Percentiles rank a stretch among this genome's conserved stretches.
Conservation (phyloP, 179 eudicot species). For the Nepenthes alata region DNA sequence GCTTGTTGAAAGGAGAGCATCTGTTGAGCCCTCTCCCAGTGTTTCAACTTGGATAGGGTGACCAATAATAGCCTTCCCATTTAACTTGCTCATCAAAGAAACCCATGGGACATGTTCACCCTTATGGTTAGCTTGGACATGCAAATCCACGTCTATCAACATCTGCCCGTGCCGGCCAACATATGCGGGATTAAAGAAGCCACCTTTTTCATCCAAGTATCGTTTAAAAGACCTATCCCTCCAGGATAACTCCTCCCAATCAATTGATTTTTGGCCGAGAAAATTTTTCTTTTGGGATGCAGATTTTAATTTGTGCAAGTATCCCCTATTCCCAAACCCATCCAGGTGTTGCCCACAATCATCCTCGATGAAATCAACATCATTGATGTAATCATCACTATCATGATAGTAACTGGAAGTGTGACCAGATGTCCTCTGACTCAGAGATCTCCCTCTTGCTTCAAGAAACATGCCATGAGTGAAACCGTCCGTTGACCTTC, state of each 20-base stretch:
- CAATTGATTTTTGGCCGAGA: slow-evolving; percentile 16
- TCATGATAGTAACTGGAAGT: slow-evolving; percentile 25
- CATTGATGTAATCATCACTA: slow-evolving; percentile 21
- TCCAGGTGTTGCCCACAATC: slow-evolving; percentile 20
- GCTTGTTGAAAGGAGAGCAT: slow-evolving; percentile 28
- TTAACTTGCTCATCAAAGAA: slow-evolving; percentile 77
- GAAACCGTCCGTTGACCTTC: slow-evolving; percentile 30
- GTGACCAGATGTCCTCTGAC: slow-evolving; percentile 13
- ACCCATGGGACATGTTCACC: slow-evolving; percentile 84
- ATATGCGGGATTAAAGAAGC: slow-evolving; percentile 30
- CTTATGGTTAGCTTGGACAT: slow-evolving; percentile 63
- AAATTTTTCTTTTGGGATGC: slow-evolving; percentile 28
- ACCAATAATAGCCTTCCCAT: slow-evolving; percentile 88
- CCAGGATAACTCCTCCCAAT: slow-evolving; percentile 55
- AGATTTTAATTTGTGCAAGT: slow-evolving; percentile 20
- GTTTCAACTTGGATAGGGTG: slow-evolving; percentile 81
- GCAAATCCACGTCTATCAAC: slow-evolving; percentile 70
- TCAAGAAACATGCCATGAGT: slow-evolving; percentile 18
- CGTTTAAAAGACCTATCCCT: slow-evolving; percentile 37
- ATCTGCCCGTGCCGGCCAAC: slow-evolving; percentile 33
- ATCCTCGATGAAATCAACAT: slow-evolving; percentile 33
- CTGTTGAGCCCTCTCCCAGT: slow-evolving; percentile 60
- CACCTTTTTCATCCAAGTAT: slow-evolving; percentile 48
- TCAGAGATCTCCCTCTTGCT: slow-evolving; percentile 25
- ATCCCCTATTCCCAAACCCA: slow-evolving; percentile 27